These are phyloP conservation scores for Waltergamsia citrina DNA, from an alignment of 2,329 filamentous ascomycete species.

Conservation along the genomic window DNA sequence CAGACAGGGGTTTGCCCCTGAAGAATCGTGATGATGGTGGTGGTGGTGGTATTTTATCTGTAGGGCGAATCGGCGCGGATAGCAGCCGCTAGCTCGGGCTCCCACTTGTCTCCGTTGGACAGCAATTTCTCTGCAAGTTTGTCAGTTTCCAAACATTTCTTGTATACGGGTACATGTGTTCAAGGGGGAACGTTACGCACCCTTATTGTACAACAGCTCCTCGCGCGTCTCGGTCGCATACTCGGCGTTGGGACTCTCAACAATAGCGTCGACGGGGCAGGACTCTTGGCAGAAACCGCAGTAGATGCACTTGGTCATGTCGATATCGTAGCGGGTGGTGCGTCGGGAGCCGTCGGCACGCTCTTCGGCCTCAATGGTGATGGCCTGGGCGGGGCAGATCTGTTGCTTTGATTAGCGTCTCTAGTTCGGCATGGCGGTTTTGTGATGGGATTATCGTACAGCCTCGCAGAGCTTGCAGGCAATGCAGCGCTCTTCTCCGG, in stretches of 20 bases:
- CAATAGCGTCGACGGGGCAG: constrained; percentile 91
- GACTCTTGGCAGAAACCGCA: constrained; percentile 99
- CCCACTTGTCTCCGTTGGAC: constrained; percentile 91
- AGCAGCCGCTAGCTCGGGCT: constrained; percentile 87
- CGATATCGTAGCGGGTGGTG: constrained; percentile 96
- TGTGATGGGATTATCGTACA: no score
- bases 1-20: no score
- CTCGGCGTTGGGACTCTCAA: constrained; percentile 54
- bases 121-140: constrained; percentile 61
- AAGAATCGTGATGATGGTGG: background rate
- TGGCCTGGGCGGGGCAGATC: constrained; percentile 95
- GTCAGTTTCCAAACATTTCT: constrained; percentile 12
- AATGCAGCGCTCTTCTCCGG: constrained; percentile 97
- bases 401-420: constrained; percentile 13
- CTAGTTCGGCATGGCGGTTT: background rate
- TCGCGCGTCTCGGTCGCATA: constrained; percentile 65
- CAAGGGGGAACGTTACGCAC: constrained; percentile 18
- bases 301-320: constrained; percentile 99
- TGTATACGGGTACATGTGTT: background rate
- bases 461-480: constrained; percentile 99
- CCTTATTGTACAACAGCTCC: constrained; percentile 95
- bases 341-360: constrained; percentile 90
- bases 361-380: constrained; percentile 98
- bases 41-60: constrained; percentile 45
- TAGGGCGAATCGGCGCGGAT: constrained; percentile 92